Evolutionary conservation across 371 early-diverging fungal species (phyloP), one percentile per base, ranked within the genome.

Genomic region (Syncephalastrum sp.): DNA sequence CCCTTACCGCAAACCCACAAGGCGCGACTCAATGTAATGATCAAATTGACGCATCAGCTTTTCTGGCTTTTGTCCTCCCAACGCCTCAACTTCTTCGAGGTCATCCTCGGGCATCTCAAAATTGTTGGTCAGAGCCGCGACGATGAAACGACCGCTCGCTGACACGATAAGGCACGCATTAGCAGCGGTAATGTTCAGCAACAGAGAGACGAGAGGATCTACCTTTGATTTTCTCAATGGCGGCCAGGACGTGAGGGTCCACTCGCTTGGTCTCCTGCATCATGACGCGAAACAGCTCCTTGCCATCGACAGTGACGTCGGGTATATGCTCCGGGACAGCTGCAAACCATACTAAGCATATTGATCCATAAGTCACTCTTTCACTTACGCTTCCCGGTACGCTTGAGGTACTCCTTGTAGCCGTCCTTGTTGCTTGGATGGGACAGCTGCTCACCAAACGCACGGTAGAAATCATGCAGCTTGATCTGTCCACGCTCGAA

Each of bases 51-150:
- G 70, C 65, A 10, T 49, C 51, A 23, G 50, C 43, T 5, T 50
- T 50, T 29, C 29, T 12, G 67, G 62, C 8, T 60, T 56, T n/a
- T 49, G 63, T 12, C 76, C 75, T 7, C 75, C 78, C 53, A 74
- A 45, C 5, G 52, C 58, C 52, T 77, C 73, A 12, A 67, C 51
- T 61, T 75, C 76, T 53, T 65, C 49, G 1, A 63, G 43, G 47
- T 75, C 72, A 42, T 81, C 75, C 2, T 71, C 72, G 17, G 84
- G 83, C 41, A 74, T 75, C 54, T 77, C 70, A 50, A 87, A 91
- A 65, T 91, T 91, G 65, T 92, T 92, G 14, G 93, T 91, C 67
- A 92, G 68, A 10, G 93, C 93, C 0, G 86, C 90, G 0, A 89
- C 68, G 16, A 68, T 84, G 61, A 73, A 86, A 29, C 70, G 64